Evolutionary conservation across 2,329 filamentous ascomycete genomes (phyloP), one percentile per base, ranked within the genome.

Genomic region (Apiospora kogelbergensis): DNA sequence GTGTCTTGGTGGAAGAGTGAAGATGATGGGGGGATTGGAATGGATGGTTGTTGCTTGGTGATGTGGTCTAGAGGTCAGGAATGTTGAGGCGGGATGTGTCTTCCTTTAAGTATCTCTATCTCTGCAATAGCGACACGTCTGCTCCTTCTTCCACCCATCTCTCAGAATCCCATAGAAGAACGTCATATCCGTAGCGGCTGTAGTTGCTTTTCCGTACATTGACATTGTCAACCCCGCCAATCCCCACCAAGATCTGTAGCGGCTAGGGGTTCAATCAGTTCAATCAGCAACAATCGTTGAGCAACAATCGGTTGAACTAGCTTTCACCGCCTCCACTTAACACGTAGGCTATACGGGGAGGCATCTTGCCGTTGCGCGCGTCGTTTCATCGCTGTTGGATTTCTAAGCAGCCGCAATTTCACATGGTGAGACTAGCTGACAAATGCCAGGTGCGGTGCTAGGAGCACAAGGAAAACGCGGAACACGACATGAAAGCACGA

Each of bases 281-380:
- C n/a, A n/a, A n/a, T n/a, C n/a, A n/a, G n/a, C n/a, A n/a, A n/a
- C n/a, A n/a, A n/a, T n/a, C n/a, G n/a, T n/a, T n/a, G n/a, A n/a
- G 40, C 13, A 33, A 33, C 15, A 57, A 57, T 33, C 26, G 20
- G 15, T 20, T 6, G 6, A 26, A 26, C 48, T 57, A 60, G 53
- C 30, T 37, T 37, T 60, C 30, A 60, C 53, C 53, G 53, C 53
- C 53, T 60, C 53, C 53, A 60, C 53, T 37, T 60, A 60, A 60
- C 53, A 60, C 53, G 53, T 60, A 60, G 20, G 53, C 53, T 60
- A 60, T 37, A 60, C 53, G 30, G 20, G 17, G n/a, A 57, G 6
- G 26, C 26, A 33, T 20, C 48, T 10, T 4, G 9, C 30, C 30
- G 30, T 60, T n/a, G 20, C 30, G 30, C 53, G 3, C 17, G 13